These are phyloP conservation scores for Mycena floridula DNA, from an alignment of 768 basidiomycete species.

Conservation along the genomic window DNA sequence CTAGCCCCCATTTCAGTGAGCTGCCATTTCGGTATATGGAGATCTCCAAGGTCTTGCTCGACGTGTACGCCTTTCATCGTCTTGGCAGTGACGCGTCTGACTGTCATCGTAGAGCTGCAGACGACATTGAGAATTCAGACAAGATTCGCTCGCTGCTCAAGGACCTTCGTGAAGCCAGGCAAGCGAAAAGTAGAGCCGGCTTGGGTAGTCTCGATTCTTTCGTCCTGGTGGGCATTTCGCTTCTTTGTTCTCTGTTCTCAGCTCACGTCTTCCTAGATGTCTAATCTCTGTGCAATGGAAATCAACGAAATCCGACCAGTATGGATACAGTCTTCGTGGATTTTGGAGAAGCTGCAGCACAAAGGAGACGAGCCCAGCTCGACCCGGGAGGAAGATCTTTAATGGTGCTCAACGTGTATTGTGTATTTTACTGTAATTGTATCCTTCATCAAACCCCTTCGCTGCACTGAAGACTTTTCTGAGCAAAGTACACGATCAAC, in stretches of 20 bases:
- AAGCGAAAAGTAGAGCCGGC: constrained; percentile 89
- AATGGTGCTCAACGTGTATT: too few species aligned
- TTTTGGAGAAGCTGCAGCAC: not conserved
- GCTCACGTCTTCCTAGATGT: too few species aligned
- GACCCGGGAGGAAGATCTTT: too few species aligned
- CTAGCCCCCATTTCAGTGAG: constrained; percentile 64
- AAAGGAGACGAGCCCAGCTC: too few species aligned
- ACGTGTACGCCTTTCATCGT: constrained; percentile 54
- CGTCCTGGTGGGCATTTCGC: constrained; percentile 52
- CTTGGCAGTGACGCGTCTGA: not conserved
- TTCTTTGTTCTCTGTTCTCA: too few species aligned
- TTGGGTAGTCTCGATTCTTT: constrained; percentile 74
- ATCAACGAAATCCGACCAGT: constrained; percentile 92
- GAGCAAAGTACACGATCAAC: too few species aligned
- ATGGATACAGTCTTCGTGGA: constrained; percentile 78
- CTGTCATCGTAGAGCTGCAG: constrained; percentile 60
- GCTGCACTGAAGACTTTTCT: too few species aligned
- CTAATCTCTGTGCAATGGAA: constrained; percentile 85
- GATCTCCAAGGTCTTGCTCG: constrained; percentile 86
- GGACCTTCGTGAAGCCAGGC: constrained; percentile 92
- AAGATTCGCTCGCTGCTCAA: constrained; percentile 82
- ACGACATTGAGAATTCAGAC: constrained; percentile 83
- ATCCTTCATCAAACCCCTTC: too few species aligned
- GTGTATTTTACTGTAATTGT: too few species aligned
- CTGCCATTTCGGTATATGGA: constrained; percentile 89